Percentiles rank a stretch among this genome's conserved stretches.
These are phyloP conservation scores for Ceratocystis albifundus DNA, from an alignment of 2,329 filamentous ascomycete species.

Conservation along the genomic window DNA sequence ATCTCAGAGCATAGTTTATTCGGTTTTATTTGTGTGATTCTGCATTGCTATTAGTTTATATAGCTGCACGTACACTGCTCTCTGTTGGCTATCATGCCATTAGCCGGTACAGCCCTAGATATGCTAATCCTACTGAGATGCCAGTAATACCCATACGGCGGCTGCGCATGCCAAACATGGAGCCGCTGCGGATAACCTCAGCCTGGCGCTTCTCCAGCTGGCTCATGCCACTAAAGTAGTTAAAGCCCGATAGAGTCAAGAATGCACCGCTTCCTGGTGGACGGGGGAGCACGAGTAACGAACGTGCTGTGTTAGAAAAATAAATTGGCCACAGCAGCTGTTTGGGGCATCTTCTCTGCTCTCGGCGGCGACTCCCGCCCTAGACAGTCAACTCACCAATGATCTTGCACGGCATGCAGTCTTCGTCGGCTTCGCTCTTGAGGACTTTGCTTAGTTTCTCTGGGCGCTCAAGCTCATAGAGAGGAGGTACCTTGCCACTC, in stretches of 20 bases:
- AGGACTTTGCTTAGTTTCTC: conserved; percentile 50
- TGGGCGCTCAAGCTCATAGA: conserved; percentile 46
- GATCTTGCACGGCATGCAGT: conserved; percentile 61
- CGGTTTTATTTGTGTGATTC: too few relatives aligned
- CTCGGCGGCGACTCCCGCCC: not conserved
- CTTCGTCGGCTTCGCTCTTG: conserved; percentile 45
- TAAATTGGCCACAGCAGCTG: not conserved
- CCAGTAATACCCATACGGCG: conserved; percentile 54
- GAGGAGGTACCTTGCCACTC: conserved; percentile 32
- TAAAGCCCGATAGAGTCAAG: conserved; percentile 63
- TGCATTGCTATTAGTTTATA: too few relatives aligned
- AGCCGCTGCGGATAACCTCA: conserved; percentile 56
- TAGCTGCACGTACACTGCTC: too few relatives aligned
- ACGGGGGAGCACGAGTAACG: not conserved
- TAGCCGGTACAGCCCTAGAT: conserved; percentile 55
- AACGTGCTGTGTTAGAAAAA: conserved; percentile 15
- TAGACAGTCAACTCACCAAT: conserved; percentile 44
- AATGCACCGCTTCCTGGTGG: conserved; percentile 59
- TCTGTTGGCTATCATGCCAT: conserved; percentile 8
- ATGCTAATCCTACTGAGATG: conserved; percentile 56
- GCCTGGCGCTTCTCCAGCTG: conserved; percentile 57
- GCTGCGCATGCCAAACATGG: conserved; percentile 60
- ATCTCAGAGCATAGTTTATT: not conserved
- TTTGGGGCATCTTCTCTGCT: not conserved
- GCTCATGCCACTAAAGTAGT: conserved; percentile 60